Evolutionary conservation across 768 basidiomycete species (phyloP), one percentile per base, ranked within the genome.

Genomic region (Boletus rubescentipes): DNA sequence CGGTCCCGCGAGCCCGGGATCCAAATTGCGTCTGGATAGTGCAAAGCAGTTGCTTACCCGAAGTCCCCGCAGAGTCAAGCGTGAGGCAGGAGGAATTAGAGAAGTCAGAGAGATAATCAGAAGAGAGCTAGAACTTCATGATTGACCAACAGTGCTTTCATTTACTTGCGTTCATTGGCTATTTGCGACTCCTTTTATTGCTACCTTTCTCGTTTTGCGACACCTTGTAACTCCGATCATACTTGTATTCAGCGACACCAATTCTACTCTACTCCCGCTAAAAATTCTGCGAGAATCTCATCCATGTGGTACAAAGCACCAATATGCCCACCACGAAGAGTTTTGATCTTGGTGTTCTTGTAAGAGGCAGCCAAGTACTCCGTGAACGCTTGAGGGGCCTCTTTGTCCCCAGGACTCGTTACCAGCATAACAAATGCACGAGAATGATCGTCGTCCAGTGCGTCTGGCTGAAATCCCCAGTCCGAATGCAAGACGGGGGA

Each of bases 61-160:
- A 43, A 92, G 90, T 68, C 91, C 91, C 8, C 81, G 80, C 51
- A 74, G 81, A 55, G 84, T 93, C 34, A 87, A 83, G 64, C 77
- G 76, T 26, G 88, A 91, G 63, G 79, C 74, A 6, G 87, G 89
- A 31, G 89, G 90, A 0, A 74, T 93, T 60, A 78, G 91, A 36
- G 82, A 89, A 67, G 90, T 92, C 31, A 75, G 90, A 53, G 91
- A 93, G 70, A 85, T 89, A 63, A 89, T 93, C 64, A 79, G 89
- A 61, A 76, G 79, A 58, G 91, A 92, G 73, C 72, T 92, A 61
- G 89, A 91, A 71, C 67, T 85, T 58, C 76, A 84, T 48, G 88
- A 89, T 51, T 77, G 63, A 67, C 54, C 34, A 29, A 58, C 55
- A 54, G 31, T 69, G 66, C 67, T 67, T 57, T 59, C 61, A 68